Evolutionary conservation across 129 eudicot genomes (phyloP), one percentile per base, ranked within the genome.

Genomic region (Flaveria trinervia): DNA sequence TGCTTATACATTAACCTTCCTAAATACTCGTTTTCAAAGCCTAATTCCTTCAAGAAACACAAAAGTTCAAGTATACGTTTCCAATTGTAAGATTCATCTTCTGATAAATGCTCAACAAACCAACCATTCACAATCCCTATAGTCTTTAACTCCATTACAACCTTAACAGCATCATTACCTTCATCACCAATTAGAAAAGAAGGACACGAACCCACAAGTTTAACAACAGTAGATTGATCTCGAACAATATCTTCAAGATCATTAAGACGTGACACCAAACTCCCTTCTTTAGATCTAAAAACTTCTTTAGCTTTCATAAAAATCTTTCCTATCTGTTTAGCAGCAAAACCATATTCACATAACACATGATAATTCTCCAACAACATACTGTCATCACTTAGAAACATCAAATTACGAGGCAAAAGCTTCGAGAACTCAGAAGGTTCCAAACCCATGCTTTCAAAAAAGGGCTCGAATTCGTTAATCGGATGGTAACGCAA

Each of bases 381-480:
- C 87, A 94, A 76, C 73, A 70, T 65, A 5, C 68, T 64, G 56
- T 94, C 97, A 80, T 94, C 97, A 76, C 73, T 76, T 69, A 91
- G 68, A 55, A 83, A 94, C 87, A 91, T 83, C 68, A 86, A 73
- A 20, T 83, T 56, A 11, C 86, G 85, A 0, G 97, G 96, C 73
- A 94, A 89, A 77, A 85, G 71, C 0, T 80, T 52, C 0, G 65
- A 33, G 12, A 85, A 89, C 75, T 89, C 90, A 49, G 65, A 51
- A 15, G 90, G 96, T 12, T 79, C 84, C 79, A 94, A 87, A 18
- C 99, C 99, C 76, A 91, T 86, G 77, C 99, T 94, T 82, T 94
- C 99, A 66, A 91, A 89, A 86, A 94, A 91, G 0, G 96, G 97
- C 82, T 94, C 99, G 20, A 85, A 94, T 57, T 94, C 99, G 66